phyloP scores from a whole-genome alignment of 2,329 filamentous ascomycete species.

The Triangularia verruculosa region DNA sequence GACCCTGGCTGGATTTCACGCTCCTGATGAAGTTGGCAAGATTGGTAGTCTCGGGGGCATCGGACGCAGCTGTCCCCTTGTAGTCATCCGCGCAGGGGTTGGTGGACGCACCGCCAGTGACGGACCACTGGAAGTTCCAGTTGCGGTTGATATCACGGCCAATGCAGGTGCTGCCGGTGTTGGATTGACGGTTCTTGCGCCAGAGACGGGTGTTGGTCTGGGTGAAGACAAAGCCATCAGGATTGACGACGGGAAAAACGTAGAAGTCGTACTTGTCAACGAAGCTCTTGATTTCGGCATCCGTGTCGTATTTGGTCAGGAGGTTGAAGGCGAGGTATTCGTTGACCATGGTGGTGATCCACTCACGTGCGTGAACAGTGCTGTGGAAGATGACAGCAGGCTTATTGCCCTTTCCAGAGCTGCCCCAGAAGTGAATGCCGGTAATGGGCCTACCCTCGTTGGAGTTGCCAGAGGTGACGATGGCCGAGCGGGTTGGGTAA shows the following conservation, averaged over 20 bases:
- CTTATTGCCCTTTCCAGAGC: slow-evolving; percentile 41
- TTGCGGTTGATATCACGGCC: slow-evolving; percentile 58
- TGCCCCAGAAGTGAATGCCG: slow-evolving; percentile 57
- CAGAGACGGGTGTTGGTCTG: slow-evolving; percentile 57
- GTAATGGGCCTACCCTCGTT: slow-evolving; percentile 53
- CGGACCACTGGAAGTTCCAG: slow-evolving; percentile 55
- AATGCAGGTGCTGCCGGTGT: slow-evolving; percentile 38
- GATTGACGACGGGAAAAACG: slow-evolving; percentile 61
- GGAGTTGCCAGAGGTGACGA: slow-evolving; percentile 49
- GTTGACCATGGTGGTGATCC: slow-evolving; percentile 54
- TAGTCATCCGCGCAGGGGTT: slow-evolving; percentile 52
- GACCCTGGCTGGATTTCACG: slow-evolving; percentile 41
- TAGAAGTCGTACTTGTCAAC: slow-evolving; percentile 65
- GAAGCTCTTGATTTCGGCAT: slow-evolving; percentile 40
- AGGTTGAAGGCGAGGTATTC: slow-evolving; percentile 54
- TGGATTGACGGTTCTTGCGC: slow-evolving; percentile 57
- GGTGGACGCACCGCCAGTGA: slow-evolving; percentile 48
- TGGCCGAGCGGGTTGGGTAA: slow-evolving; percentile 44
- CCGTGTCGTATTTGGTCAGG: slow-evolving; percentile 43
- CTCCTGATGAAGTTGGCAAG: slow-evolving; percentile 35
- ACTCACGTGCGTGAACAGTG: slow-evolving; percentile 59
- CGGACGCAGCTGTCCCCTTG: slow-evolving; percentile 41
- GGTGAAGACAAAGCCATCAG: slow-evolving; percentile 59
- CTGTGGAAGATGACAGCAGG: slow-evolving; percentile 56
- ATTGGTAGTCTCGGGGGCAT: slow-evolving; percentile 43